A percentile compares a stretch with the other conserved stretches of the same genome.
Evolutionary conservation across 305 asterid genomes (phyloP).

Genomic region (Nicotiana rustica): DNA sequence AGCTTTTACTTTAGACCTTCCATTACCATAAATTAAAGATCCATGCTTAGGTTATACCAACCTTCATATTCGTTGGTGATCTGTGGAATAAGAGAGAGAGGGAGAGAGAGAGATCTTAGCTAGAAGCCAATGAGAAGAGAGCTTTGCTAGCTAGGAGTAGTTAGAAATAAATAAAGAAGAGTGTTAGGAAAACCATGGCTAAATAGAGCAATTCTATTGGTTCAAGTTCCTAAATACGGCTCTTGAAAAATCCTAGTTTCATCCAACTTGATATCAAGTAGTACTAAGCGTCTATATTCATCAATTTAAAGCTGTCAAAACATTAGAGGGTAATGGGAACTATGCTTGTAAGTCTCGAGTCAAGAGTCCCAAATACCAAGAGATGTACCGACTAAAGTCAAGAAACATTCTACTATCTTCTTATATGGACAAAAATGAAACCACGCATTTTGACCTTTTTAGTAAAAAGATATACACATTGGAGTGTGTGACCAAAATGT

Average conservation of each 20-base stretch:
- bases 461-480: constrained; percentile 13
- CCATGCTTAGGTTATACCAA: not conserved
- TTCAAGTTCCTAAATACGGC: constrained; percentile 55
- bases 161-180: constrained; percentile 39
- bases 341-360: not conserved
- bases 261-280: not conserved
- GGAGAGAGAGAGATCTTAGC: constrained; percentile 39
- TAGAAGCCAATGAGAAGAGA: constrained; percentile 67
- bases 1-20: not conserved
- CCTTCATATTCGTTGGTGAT: constrained; percentile 28
- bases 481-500: constrained; percentile 30
- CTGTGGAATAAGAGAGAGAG: not conserved
- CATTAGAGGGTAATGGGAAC: not conserved
- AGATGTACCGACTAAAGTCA: not conserved
- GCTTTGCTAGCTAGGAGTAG: constrained; percentile 42
- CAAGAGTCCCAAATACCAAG: not conserved
- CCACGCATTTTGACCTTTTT: constrained; percentile 3
- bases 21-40: too few relatives aligned
- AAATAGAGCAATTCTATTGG: constrained; percentile 46
- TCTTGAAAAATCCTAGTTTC: not conserved
- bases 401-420: constrained; percentile 11
- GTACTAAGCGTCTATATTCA: not conserved
- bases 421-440: constrained; percentile 17
- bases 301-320: not conserved
- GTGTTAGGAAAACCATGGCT: constrained; percentile 44